Percentiles rank a stretch among this genome's conserved stretches.
Evolutionary conservation across 1,284 basidiomycete species (phyloP).

Genomic region (Leccinum subrobustum): DNA sequence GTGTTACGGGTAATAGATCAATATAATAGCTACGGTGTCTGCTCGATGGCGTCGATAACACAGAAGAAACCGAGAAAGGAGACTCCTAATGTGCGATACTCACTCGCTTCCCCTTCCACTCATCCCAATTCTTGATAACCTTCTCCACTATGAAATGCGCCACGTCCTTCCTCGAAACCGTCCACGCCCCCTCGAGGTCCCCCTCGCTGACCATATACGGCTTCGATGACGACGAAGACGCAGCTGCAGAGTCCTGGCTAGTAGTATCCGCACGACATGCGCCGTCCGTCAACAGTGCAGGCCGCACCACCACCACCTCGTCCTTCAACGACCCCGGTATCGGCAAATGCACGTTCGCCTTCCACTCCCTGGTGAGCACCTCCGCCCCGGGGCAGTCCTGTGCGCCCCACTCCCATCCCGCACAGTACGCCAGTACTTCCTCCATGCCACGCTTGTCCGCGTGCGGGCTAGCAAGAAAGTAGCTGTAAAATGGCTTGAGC

Average conservation of each 20-base stretch:
- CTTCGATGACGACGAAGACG: neutral
- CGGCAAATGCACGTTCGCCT: constrained; percentile 33
- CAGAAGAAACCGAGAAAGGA: neutral
- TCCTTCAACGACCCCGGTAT: constrained; percentile 41
- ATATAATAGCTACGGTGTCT: neutral
- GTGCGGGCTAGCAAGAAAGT: constrained; percentile 42
- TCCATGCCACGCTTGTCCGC: constrained; percentile 59
- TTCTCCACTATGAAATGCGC: constrained; percentile 63
- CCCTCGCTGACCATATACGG: constrained; percentile 40
- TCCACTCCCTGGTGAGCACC: constrained; percentile 46
- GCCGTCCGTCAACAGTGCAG: constrained; percentile 58
- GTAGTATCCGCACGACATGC: constrained; percentile 39
- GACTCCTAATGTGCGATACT: constrained; percentile 38
- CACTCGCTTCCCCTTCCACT: constrained; percentile 49
- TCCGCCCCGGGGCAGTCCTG: constrained; percentile 35
- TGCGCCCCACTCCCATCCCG: constrained; percentile 46
- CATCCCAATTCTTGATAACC: constrained; percentile 47
- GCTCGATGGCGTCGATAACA: neutral
- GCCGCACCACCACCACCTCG: constrained; percentile 48
- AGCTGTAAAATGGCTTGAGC: constrained; percentile 48
- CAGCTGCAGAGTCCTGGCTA: neutral
- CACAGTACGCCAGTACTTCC: constrained; percentile 42
- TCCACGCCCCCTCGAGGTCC: constrained; percentile 43
- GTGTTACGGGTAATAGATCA: neutral
- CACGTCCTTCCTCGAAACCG: constrained; percentile 61